A percentile compares a stretch with the other conserved stretches of the same genome.
Evolutionary conservation across 73 alveolate species (phyloP).

Genomic region (Symbiodinium natans): DNA sequence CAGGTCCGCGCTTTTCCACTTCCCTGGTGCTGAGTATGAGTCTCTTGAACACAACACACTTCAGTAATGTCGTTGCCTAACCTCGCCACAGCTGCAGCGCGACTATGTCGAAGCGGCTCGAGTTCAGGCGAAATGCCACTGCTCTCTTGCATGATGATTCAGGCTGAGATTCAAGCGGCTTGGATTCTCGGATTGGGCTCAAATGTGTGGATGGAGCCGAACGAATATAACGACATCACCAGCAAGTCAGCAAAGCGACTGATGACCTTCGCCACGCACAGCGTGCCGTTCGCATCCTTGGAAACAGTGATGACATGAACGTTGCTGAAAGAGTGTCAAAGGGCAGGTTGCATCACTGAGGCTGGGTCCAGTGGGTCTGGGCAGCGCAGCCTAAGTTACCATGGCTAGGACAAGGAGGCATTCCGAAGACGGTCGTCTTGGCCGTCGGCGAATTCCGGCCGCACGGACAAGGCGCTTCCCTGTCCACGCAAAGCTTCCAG

Average conservation of each 20-base stretch:
- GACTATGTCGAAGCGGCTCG: background rate
- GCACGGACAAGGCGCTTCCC: slow-evolving; percentile 1
- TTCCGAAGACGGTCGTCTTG: background rate
- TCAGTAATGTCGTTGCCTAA: background rate
- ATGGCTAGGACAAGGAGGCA: background rate
- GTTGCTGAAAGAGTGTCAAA: background rate
- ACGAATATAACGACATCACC: background rate
- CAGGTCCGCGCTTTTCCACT: background rate
- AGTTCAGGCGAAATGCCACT: background rate
- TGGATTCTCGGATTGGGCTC: background rate
- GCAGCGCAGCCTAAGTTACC: background rate
- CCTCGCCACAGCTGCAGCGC: too few relatives aligned
- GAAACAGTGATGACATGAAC: background rate
- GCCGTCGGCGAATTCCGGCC: background rate
- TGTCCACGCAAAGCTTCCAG: background rate
- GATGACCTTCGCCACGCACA: background rate
- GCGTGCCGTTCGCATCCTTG: background rate
- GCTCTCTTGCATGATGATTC: background rate
- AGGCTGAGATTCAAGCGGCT: background rate
- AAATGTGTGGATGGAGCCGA: background rate
- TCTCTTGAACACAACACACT: background rate
- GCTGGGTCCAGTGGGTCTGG: background rate
- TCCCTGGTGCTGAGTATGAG: background rate
- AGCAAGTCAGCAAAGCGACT: background rate
- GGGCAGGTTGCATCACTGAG: background rate